Conservation (phyloP, 805 yeast species). For the Jamesozyma piceae region DNA sequence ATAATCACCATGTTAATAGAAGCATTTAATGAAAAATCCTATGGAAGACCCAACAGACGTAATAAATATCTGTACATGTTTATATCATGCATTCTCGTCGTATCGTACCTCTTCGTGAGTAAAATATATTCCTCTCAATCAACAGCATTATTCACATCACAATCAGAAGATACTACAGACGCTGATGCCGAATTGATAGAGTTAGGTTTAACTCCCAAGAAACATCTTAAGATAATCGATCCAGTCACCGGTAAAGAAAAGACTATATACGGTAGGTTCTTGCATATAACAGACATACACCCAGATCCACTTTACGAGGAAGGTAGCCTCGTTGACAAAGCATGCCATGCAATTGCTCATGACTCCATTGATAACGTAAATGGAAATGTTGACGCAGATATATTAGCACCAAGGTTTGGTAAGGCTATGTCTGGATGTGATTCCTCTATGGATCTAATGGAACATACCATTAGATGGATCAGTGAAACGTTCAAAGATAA, state of each 20-base stretch:
- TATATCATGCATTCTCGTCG: background rate
- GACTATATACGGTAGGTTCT: slow-evolving; percentile 58
- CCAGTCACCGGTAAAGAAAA: slow-evolving; percentile 11
- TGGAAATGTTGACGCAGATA: slow-evolving; percentile 21
- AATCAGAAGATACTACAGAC: background rate
- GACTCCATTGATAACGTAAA: background rate
- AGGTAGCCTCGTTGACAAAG: slow-evolving; percentile 39
- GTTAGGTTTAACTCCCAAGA: slow-evolving; percentile 36
- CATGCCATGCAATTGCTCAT: slow-evolving; percentile 43
- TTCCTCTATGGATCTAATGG: slow-evolving; percentile 53
- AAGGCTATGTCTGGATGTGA: slow-evolving; percentile 74
- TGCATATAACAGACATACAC: slow-evolving; percentile 82
- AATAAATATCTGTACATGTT: background rate
- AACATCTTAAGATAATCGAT: slow-evolving; percentile 27
- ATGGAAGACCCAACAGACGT: background rate
- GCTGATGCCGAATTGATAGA: slow-evolving; percentile 2
- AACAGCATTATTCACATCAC: background rate
- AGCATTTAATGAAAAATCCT: background rate
- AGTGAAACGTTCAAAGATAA: slow-evolving; percentile 55
- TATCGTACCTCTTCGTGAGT: background rate
- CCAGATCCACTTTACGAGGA: slow-evolving; percentile 61
- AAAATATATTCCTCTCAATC: background rate
- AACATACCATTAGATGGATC: slow-evolving; percentile 61
- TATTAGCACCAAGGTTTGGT: slow-evolving; percentile 57
- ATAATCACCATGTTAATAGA: background rate